phyloP scores from a whole-genome alignment of 257 asterid species.

The Cynanchum wilfordii region DNA sequence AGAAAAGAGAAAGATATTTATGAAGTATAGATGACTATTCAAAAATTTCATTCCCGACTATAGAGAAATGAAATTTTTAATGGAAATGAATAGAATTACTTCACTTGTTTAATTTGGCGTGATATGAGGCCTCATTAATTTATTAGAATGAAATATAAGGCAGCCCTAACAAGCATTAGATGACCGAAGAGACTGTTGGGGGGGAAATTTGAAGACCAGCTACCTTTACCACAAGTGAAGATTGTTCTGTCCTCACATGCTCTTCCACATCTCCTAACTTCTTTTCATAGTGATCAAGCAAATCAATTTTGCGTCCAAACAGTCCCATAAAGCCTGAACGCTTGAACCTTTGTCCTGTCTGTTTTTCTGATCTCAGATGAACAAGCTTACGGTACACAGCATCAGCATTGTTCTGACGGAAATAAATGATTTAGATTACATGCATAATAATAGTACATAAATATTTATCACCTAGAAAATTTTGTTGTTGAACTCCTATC shows the following conservation, averaged over 20 bases:
- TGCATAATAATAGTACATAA: background rate
- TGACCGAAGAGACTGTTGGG: background rate
- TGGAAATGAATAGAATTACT: background rate
- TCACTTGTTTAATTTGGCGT: background rate
- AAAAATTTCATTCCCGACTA: background rate
- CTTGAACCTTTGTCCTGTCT: slow-evolving; percentile 35
- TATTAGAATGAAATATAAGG: background rate
- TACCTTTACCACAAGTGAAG: slow-evolving; percentile 62
- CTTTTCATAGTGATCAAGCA: slow-evolving; percentile 61
- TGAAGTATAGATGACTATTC: background rate
- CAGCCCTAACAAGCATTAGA: background rate
- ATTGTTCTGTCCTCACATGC: slow-evolving; percentile 59
- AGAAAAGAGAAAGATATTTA: no score
- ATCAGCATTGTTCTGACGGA: slow-evolving; percentile 55
- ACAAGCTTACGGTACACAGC: slow-evolving; percentile 49
- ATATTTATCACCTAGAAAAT: background rate
- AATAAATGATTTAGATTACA: background rate
- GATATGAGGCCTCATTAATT: background rate
- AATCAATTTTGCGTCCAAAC: slow-evolving; percentile 47
- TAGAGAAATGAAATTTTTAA: background rate
- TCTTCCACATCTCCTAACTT: slow-evolving; percentile 63
- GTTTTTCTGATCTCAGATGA: slow-evolving; percentile 39
- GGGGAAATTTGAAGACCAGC: background rate
- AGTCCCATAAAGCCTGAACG: slow-evolving; percentile 65
- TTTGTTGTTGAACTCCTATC: background rate